Evolutionary conservation across 495 filamentous ascomycete genomes (phyloP), one percentile per base, ranked within the genome.

Genomic region (Hypomontagnella submonticulosa): DNA sequence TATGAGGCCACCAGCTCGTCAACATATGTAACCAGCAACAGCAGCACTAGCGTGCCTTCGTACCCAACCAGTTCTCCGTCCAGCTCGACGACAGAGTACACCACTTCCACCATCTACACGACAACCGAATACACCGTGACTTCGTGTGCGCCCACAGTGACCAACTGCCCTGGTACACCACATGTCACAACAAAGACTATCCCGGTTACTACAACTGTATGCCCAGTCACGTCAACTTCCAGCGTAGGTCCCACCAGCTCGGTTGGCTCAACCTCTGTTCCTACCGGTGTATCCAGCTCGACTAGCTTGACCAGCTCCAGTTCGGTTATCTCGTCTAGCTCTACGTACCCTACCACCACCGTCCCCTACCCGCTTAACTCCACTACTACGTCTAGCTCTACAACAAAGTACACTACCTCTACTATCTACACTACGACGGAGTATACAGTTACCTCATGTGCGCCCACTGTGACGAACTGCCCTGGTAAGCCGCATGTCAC

Each of bases 91-190:
- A 41, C 56, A 19, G 56, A 30, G 41, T 56, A 36, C 40, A 36
- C 56, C 11, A 59, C 56, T 15, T 49, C 44, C 3, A 49, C 27
- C 20, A 37, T 59, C 36, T 63, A 54, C 34, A 46, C 59, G 16
- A 63, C 59, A 1, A 53, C 48, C 10, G 38, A 47, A 10, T 74
- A 85, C 55, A 87, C 85, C 77, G 77, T 88, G 79, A 87, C 81
- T 76, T 83, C 80, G 20, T 86, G 84, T 74, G 77, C 71, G 66
- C 76, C 84, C 47, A 76, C 69, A 40, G 81, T 86, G 66, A 81
- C 81, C 66, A 70, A 83, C 81, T 84, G 81, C 80, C 81, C 81
- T 34, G 73, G 69, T 9, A 77, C 56, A 19, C 32, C 47, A 0
- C 5, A 42, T 32, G 56, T 66, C 37, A 66, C 63, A n/a, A 61